Percentiles rank a stretch among this genome's conserved stretches.
Conservation (phyloP, 164 flowering plant genomes). For the Piper longum region DNA sequence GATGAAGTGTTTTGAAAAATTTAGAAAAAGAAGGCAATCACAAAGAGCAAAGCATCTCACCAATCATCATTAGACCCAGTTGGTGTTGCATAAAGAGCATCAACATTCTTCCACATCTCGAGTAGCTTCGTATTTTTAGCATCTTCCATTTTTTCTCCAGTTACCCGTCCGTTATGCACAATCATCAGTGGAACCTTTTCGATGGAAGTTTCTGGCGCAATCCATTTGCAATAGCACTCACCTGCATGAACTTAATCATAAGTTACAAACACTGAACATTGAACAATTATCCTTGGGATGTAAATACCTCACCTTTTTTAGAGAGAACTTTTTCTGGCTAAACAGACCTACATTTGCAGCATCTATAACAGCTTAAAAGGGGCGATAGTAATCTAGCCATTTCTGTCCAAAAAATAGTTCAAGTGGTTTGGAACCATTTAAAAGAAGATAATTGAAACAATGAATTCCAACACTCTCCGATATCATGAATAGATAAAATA, state of each 20-base stretch:
- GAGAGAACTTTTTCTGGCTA: constrained; percentile 41
- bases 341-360: constrained; percentile 81
- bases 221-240: constrained; percentile 65
- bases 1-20: too few species aligned
- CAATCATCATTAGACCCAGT: constrained; percentile 97
- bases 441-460: not conserved
- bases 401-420: constrained; percentile 30
- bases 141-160: constrained; percentile 45
- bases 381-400: constrained; percentile 86
- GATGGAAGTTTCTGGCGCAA: constrained; percentile 73
- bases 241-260: constrained; percentile 20
- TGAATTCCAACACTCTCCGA: too few species aligned
- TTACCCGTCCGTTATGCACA: constrained; percentile 59
- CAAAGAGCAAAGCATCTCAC: constrained; percentile 22
- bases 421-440: not conserved
- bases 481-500: too few species aligned
- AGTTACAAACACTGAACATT: not conserved
- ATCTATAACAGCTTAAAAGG: constrained; percentile 84
- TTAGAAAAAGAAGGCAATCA: too few species aligned
- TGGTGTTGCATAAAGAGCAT: constrained; percentile 83
- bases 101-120: constrained; percentile 77
- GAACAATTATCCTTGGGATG: not conserved
- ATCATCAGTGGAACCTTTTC: constrained; percentile 71
- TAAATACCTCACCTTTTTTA: constrained; percentile 36
- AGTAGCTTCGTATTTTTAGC: constrained; percentile 38